Conservation (phyloP, 345 rosid genomes). For the Populus tremula region DNA sequence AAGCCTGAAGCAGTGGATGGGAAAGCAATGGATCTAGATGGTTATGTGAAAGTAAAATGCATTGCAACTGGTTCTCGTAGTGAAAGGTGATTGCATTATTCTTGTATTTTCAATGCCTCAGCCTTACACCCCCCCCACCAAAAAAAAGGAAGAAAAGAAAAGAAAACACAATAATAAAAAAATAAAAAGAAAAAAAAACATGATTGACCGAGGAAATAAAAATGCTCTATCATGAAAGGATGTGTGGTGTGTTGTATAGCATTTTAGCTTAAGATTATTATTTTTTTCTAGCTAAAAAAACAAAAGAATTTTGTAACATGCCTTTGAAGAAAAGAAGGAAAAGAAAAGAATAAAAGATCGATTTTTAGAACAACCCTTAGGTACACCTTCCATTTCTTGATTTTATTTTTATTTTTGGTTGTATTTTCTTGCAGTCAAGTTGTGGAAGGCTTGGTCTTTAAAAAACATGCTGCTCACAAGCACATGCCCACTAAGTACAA, state of each 20-base stretch:
- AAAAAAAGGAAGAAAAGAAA: no score
- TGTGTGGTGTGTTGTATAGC: no score
- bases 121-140: neutral
- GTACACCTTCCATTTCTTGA: neutral
- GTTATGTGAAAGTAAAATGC: conserved; percentile 86
- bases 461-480: conserved; percentile 94
- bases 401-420: neutral
- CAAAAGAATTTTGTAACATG: neutral
- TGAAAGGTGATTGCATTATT: conserved; percentile 50
- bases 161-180: no score
- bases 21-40: conserved; percentile 53
- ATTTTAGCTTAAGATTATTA: neutral
- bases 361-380: no score
- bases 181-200: no score
- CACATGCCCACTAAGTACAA: conserved; percentile 82
- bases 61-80: conserved; percentile 70
- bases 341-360: no score
- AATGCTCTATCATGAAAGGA: neutral
- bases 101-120: neutral
- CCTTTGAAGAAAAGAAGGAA: no score
- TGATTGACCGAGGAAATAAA: neutral
- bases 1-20: conserved; percentile 62
- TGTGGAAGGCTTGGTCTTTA: conserved; percentile 82
- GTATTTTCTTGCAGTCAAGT: conserved; percentile 60
- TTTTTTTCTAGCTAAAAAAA: neutral